Base-by-base conservation (phyloP, 1,139 yeast genomes). In the Wickerhamomyces sp. region DNA sequence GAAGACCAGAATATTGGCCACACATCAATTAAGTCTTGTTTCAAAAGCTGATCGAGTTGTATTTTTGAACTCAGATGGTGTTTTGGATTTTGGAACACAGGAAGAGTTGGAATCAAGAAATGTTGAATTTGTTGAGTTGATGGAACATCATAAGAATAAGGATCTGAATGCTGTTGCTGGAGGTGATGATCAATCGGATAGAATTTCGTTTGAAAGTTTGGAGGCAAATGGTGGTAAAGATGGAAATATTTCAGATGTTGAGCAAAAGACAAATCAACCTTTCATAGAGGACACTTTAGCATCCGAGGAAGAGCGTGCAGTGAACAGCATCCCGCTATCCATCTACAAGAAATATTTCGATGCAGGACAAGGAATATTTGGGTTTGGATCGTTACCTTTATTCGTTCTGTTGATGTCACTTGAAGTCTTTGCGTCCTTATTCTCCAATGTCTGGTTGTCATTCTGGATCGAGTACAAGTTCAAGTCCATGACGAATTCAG, bases 11-110 rank as follows among this genome's bases (percentile, higher is more conserved):
- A 55, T 87, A 16, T 65, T 86, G 50, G 95, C 93, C 1, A 87
- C 95, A 1, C 95, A 85, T 58, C 94, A 86, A 53, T 62, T 85
- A 36, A 72, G 86, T 5, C 64, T 84, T 45, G 69, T 84, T 40
- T 71, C 70, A 15, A 58, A 67, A 32, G 93, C 93, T 4, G 85
- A 80, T 51, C 66, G 79, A 41, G 66, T 86, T 24, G 61, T 85
- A 13, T 86, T 78, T 46, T 55, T 85, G 46, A 76, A 75, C 38
- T 73, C 74, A 4, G 75, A 75, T 51, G 89, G 88, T 2, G 51
- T 70, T 3, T 55, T 75, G 26, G 74, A 73, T 35, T 59, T 75
- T 28, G 94, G 88, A 8, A 68, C 82, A 1, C 51, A 51, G 18
- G 48, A 60, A 25, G 68, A 25, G 13, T 16, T 25, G 20, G 11